phyloP scores from a whole-genome alignment of 768 basidiomycete species.

The Tricholoma terreum region DNA sequence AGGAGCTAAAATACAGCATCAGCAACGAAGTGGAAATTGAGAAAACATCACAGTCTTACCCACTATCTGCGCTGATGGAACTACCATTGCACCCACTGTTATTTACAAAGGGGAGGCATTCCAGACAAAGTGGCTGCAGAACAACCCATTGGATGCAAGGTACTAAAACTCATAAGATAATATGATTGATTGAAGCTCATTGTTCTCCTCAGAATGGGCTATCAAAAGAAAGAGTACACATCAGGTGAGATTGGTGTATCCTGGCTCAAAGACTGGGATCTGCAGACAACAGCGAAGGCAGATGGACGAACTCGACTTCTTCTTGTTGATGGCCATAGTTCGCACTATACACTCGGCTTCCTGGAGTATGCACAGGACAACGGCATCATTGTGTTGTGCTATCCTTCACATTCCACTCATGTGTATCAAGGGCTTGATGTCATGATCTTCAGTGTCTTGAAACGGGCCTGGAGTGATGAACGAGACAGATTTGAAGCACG shows the following conservation, averaged over 20 bases:
- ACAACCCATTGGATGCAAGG: slow-evolving; percentile 33
- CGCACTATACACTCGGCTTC: slow-evolving; percentile 32
- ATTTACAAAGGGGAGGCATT: slow-evolving; percentile 39
- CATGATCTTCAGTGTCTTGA: slow-evolving; percentile 40
- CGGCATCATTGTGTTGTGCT: slow-evolving; percentile 37
- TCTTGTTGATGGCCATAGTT: slow-evolving; percentile 41
- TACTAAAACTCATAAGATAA: slow-evolving; percentile 19
- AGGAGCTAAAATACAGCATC: slow-evolving; percentile 19
- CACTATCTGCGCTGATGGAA: slow-evolving; percentile 40
- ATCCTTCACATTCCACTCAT: slow-evolving; percentile 41
- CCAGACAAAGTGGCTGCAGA: slow-evolving; percentile 27
- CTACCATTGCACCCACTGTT: slow-evolving; percentile 24
- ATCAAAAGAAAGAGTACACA: slow-evolving; percentile 31
- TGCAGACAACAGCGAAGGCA: slow-evolving; percentile 32
- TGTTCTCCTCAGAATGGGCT: slow-evolving; percentile 17
- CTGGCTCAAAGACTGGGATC: slow-evolving; percentile 31
- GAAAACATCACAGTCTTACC: slow-evolving; percentile 36
- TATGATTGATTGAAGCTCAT: background rate
- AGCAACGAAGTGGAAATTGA: slow-evolving; percentile 19
- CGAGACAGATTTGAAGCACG: background rate
- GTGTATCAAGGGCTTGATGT: slow-evolving; percentile 44
- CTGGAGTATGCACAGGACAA: slow-evolving; percentile 29
- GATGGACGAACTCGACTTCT: slow-evolving; percentile 28
- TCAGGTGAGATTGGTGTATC: slow-evolving; percentile 20
- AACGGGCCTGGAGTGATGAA: slow-evolving; percentile 16